These are phyloP conservation scores for Lumnitzera littorea DNA, from an alignment of 345 rosid genomes.

Conservation along the genomic window DNA sequence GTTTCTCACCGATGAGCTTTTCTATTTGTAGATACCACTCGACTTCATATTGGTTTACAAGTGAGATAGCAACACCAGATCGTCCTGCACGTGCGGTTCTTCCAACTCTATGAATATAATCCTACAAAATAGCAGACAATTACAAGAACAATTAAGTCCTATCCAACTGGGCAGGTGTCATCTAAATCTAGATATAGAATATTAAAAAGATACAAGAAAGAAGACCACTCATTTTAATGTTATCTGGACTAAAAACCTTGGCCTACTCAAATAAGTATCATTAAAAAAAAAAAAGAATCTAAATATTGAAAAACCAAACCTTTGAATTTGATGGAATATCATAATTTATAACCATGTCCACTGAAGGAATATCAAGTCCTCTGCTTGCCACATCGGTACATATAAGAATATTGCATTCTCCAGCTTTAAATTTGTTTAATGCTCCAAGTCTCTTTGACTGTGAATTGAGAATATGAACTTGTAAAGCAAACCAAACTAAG, in stretches of 20 bases:
- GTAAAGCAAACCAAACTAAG: not conserved
- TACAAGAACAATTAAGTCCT: not conserved
- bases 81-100: constrained; percentile 98
- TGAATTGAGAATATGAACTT: constrained; percentile 3
- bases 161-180: not conserved
- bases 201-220: too few relatives aligned
- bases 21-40: constrained; percentile 93
- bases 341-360: constrained; percentile 91
- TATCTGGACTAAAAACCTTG: too few relatives aligned
- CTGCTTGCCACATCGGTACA: constrained; percentile 98
- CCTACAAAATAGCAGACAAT: constrained; percentile 35
- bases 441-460: constrained; percentile 97
- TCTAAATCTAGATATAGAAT: not conserved
- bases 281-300: not conserved
- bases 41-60: constrained; percentile 81
- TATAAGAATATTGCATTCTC: constrained; percentile 85
- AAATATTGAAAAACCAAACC: constrained; percentile 24
- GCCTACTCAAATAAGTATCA: too few relatives aligned
- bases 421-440: constrained; percentile 85
- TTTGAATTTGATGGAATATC: constrained; percentile 82
- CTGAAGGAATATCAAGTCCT: constrained; percentile 96
- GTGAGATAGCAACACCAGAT: constrained; percentile 86
- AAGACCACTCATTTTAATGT: too few relatives aligned
- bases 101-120: constrained; percentile 85
- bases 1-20: constrained; percentile 68